Evolutionary conservation across 352 stramenopile species (phyloP).

Genomic region (Phytopythium cucurbitacearum): DNA sequence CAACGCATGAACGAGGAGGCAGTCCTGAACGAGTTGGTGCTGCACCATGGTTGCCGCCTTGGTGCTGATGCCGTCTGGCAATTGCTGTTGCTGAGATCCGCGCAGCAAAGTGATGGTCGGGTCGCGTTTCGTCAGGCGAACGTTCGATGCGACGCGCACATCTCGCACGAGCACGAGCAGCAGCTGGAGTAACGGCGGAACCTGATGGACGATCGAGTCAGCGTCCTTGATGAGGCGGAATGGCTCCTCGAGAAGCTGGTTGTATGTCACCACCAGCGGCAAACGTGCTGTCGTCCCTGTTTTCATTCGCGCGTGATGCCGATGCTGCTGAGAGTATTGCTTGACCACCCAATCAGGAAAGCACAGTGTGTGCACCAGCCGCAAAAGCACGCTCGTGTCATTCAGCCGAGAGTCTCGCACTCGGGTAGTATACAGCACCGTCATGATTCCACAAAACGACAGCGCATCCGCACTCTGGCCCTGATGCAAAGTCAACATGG

Average conservation of each 20-base stretch:
- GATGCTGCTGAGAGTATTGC: slow-evolving; percentile 25
- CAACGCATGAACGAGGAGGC: slow-evolving; percentile 44
- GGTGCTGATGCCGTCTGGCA: slow-evolving; percentile 3
- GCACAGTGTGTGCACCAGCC: slow-evolving; percentile 42
- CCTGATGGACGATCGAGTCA: slow-evolving; percentile 23
- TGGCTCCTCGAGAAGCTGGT: slow-evolving; percentile 45
- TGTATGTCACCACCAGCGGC: slow-evolving; percentile 31
- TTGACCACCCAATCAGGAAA: slow-evolving; percentile 33
- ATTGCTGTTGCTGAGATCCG: slow-evolving; percentile 6
- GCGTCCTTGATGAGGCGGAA: slow-evolving; percentile 51
- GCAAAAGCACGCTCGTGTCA: slow-evolving; percentile 9
- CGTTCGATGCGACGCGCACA: slow-evolving; percentile 37
- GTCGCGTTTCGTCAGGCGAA: slow-evolving; percentile 39
- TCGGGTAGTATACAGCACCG: slow-evolving; percentile 8
- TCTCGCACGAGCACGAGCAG: slow-evolving; percentile 31
- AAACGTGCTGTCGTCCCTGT: not conserved
- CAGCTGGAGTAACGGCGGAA: slow-evolving; percentile 38
- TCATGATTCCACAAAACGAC: slow-evolving; percentile 1
- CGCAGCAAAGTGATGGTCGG: slow-evolving; percentile 10
- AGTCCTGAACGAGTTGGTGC: slow-evolving; percentile 53
- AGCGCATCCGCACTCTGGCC: not conserved
- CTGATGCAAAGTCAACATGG: not conserved
- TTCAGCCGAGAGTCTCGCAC: not conserved
- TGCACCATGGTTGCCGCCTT: slow-evolving; percentile 37
- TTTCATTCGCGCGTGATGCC: slow-evolving; percentile 8